Conservation (phyloP, 2,329 filamentous ascomycete genomes). For the Lasiodiplodia hormozganensis region DNA sequence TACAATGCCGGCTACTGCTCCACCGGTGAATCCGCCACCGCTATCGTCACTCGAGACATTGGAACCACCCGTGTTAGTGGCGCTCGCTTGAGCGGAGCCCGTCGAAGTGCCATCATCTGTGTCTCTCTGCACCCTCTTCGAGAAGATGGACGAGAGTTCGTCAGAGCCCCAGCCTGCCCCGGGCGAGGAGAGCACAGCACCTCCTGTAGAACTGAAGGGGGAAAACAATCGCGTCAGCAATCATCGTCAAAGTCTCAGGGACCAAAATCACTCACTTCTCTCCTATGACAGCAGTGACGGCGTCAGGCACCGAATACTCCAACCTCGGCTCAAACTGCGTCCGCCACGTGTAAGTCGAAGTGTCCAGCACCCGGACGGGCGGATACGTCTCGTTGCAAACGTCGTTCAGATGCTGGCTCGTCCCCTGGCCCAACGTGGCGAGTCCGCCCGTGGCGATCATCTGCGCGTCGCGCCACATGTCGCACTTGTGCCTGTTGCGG, state of each 20-base stretch:
- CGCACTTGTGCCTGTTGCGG: constrained; percentile 18
- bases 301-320: constrained; percentile 8
- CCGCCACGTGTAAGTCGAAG: constrained; percentile 6
- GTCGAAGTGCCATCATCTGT: not conserved
- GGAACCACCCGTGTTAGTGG: not conserved
- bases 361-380: constrained; percentile 21
- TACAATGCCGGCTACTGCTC: not conserved
- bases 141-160: not conserved
- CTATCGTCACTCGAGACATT: no score
- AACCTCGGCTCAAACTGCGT: constrained; percentile 4
- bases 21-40: not conserved
- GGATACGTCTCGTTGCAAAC: constrained; percentile 19
- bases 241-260: not conserved
- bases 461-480: constrained; percentile 20
- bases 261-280: constrained; percentile 4
- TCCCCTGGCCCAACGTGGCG: not conserved
- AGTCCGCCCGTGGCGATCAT: constrained; percentile 22
- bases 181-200: not conserved
- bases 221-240: not conserved
- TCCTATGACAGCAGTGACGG: constrained; percentile 8
- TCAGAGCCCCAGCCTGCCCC: not conserved
- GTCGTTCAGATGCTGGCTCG: not conserved
- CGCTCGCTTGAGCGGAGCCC: not conserved
- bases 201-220: not conserved
- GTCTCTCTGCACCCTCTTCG: not conserved